Percentiles rank a stretch among this genome's conserved stretches.
These are phyloP conservation scores for Polyplosphaeria fusca DNA, from an alignment of 495 filamentous ascomycete genomes.

Conservation along the genomic window DNA sequence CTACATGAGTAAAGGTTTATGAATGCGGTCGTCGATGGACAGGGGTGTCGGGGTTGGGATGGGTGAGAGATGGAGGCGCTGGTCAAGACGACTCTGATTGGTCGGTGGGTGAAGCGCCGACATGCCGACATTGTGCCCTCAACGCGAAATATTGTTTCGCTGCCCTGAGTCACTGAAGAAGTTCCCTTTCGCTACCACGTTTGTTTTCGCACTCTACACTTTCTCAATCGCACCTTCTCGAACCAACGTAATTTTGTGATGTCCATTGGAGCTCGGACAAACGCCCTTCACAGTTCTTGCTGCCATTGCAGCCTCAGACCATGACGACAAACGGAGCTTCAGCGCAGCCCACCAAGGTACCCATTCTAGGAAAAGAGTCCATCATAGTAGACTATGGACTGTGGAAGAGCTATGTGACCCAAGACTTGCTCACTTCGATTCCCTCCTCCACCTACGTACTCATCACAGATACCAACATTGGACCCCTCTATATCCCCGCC, in stretches of 20 bases:
- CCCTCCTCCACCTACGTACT: conserved; percentile 89
- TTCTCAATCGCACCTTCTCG: not conserved
- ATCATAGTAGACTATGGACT: conserved; percentile 91
- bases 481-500: conserved; percentile 68
- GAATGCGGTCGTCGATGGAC: not conserved
- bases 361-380: conserved; percentile 66
- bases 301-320: not conserved
- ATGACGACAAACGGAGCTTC: conserved; percentile 27
- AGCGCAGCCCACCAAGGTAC: conserved; percentile 42
- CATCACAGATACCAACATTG: conserved; percentile 92
- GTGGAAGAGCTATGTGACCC: conserved; percentile 75
- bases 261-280: conserved; percentile 3
- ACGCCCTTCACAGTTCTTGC: not conserved
- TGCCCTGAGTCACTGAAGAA: conserved; percentile 4
- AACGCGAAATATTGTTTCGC: not conserved
- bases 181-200: not conserved
- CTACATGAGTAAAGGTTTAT: not conserved
- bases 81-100: not conserved
- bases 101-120: not conserved
- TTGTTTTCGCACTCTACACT: not conserved
- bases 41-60: not conserved
- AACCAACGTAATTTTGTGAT: too few species aligned
- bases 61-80: not conserved
- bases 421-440: conserved; percentile 75
- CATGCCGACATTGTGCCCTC: not conserved